These are phyloP conservation scores for Crithidia fasciculata DNA, from an alignment of 208 protist species.

Conservation along the genomic window DNA sequence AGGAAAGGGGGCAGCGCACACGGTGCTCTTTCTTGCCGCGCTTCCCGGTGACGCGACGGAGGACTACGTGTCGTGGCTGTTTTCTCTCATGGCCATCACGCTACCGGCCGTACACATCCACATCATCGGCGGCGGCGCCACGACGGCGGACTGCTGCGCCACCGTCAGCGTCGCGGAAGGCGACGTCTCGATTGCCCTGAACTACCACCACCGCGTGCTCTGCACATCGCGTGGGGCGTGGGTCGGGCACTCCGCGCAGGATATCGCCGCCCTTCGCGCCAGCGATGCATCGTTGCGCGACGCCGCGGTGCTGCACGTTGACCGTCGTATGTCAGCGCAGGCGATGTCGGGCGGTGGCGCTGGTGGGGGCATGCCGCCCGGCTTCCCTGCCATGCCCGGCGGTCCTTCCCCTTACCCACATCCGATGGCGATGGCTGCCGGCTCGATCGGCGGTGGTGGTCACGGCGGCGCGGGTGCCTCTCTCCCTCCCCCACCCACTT, in stretches of 20 bases:
- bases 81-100: constrained; percentile 37
- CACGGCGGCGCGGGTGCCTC: not conserved
- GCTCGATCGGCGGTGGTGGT: not conserved
- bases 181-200: constrained; percentile 38
- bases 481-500: constrained; percentile 10
- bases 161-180: constrained; percentile 18
- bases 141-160: constrained; percentile 21
- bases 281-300: constrained; percentile 31
- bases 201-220: constrained; percentile 37
- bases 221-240: constrained; percentile 34
- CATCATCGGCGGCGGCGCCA: constrained; percentile 21
- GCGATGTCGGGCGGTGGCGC: not conserved
- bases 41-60: constrained; percentile 32
- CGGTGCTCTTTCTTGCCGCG: constrained; percentile 55
- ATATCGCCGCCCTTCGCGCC: constrained; percentile 27
- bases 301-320: constrained; percentile 23
- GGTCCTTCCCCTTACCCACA: not conserved
- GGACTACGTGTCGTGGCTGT: constrained; percentile 64
- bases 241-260: constrained; percentile 33
- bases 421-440: not conserved
- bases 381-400: not conserved
- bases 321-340: constrained; percentile 29
- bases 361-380: not conserved
- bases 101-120: constrained; percentile 20
- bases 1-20: not conserved